Conservation (phyloP, 225 moss, liverwort and hornwort species). For the Thuidium tamariscinum region DNA sequence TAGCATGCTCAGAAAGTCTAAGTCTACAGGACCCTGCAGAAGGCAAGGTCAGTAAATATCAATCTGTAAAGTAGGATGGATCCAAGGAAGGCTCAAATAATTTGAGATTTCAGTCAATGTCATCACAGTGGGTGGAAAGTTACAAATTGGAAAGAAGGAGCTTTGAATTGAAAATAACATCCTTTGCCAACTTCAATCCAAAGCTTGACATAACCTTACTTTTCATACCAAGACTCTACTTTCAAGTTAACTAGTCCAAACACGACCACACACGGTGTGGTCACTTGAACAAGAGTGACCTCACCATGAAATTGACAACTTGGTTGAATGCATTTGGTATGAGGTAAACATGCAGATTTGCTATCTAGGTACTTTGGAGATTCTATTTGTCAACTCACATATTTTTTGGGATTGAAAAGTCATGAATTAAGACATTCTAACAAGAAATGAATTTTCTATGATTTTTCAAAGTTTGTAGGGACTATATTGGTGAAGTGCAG, state of each 20-base stretch:
- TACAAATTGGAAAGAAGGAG: not conserved
- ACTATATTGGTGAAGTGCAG: rapidly evolving
- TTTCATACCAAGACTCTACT: not conserved
- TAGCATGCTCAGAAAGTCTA: not conserved
- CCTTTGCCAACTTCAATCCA: not conserved
- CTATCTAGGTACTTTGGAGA: not conserved
- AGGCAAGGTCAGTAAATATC: not conserved
- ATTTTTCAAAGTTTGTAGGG: not conserved
- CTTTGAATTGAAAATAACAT: not conserved
- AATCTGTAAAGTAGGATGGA: too few species aligned
- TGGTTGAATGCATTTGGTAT: not conserved
- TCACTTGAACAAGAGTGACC: not conserved
- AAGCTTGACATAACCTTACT: not conserved
- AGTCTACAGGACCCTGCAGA: too few species aligned
- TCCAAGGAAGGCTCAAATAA: not conserved
- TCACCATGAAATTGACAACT: not conserved
- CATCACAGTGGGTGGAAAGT: not conserved
- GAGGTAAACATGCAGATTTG: not conserved
- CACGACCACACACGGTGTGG: not conserved
- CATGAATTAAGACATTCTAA: not conserved
- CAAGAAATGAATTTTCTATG: not conserved
- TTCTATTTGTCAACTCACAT: not conserved
- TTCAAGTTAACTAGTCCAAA: not conserved
- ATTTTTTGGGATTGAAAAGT: not conserved
- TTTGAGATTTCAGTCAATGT: not conserved